Evolutionary conservation across 345 rosid species (phyloP).

Genomic region (Linum tenue): DNA sequence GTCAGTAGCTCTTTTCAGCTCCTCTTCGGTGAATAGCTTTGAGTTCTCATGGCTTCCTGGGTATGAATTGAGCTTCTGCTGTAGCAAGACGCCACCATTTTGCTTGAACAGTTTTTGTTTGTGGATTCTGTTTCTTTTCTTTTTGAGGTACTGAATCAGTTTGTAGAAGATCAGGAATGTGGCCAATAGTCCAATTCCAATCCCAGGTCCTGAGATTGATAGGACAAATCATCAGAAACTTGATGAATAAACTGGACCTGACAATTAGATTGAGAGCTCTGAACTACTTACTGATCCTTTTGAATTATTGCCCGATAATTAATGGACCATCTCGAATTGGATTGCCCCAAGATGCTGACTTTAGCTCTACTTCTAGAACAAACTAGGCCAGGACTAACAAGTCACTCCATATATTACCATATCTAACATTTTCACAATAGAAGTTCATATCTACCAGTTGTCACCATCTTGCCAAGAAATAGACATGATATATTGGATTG

Average conservation of each 20-base stretch:
- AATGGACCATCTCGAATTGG: neutral
- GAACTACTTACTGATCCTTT: no score
- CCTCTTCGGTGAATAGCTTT: conserved; percentile 10
- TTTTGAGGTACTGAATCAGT: neutral
- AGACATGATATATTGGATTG: no score
- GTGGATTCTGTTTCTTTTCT: conserved; percentile 3
- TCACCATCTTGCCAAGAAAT: no score
- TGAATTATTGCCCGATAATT: no score
- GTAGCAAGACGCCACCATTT: conserved; percentile 13
- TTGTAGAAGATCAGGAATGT: conserved; percentile 3
- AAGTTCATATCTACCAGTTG: no score
- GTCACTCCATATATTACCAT: no score
- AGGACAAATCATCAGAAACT: neutral
- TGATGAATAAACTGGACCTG: no score
- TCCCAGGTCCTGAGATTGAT: neutral
- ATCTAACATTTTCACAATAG: no score
- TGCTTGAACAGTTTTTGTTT: conserved; percentile 7
- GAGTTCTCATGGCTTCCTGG: neutral
- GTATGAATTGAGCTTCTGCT: neutral
- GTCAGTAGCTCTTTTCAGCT: conserved; percentile 4
- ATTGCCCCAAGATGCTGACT: neutral
- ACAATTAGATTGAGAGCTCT: no score
- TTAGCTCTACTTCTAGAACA: no score
- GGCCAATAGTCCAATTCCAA: conserved; percentile 2
- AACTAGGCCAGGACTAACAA: no score